Evolutionary conservation across 1,284 basidiomycete species (phyloP).

Genomic region (Puccinia triticina): DNA sequence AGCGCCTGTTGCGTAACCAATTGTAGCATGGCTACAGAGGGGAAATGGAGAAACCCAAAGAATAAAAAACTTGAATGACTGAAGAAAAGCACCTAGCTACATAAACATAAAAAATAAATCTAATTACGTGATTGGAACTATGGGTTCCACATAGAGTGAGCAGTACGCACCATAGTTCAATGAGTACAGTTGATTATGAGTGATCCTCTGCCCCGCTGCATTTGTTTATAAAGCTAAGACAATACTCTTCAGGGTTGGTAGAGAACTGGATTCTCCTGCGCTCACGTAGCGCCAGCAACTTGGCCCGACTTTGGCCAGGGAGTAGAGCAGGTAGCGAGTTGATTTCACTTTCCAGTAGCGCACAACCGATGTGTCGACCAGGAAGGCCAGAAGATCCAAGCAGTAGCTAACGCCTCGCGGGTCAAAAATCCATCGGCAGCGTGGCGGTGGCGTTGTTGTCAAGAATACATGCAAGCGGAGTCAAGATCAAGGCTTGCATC

Average conservation of each 20-base stretch:
- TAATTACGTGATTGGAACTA: too few species aligned
- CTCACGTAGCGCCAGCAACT: conserved; percentile 36
- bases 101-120: background rate
- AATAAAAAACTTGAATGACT: background rate
- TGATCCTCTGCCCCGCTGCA: conserved; percentile 26
- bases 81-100: background rate
- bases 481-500: too few species aligned
- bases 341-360: too few species aligned
- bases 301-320: background rate
- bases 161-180: conserved; percentile 18
- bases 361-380: too few species aligned
- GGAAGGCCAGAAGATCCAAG: too few species aligned
- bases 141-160: background rate
- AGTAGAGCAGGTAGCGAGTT: background rate
- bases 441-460: too few species aligned
- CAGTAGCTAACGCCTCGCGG: too few species aligned
- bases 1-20: too few species aligned
- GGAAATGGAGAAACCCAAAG: background rate
- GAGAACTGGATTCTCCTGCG: conserved; percentile 30
- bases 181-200: conserved; percentile 23
- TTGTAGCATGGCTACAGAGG: too few species aligned
- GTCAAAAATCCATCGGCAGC: too few species aligned
- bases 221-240: conserved; percentile 37
- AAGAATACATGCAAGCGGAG: too few species aligned
- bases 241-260: conserved; percentile 14